Conservation (phyloP, 2,329 filamentous ascomycete genomes). For the Podosphaera fusca region DNA sequence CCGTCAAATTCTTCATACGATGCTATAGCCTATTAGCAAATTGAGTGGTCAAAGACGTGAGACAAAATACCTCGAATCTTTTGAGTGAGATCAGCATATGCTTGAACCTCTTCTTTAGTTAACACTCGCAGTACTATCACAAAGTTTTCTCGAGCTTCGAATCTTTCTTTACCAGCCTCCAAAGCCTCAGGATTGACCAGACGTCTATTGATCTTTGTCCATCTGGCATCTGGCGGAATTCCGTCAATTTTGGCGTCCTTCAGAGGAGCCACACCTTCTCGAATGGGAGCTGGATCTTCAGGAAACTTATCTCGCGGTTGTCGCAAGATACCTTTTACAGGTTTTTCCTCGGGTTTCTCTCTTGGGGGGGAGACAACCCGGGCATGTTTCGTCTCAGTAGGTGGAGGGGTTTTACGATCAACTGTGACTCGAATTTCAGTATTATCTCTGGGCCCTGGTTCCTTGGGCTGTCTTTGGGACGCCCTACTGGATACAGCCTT, state of each 20-base stretch:
- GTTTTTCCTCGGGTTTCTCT: slow-evolving; percentile 39
- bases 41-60: neutral
- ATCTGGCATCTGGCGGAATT: slow-evolving; percentile 57
- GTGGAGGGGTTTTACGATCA: slow-evolving; percentile 8
- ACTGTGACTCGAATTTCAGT: slow-evolving; percentile 5
- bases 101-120: slow-evolving; percentile 72
- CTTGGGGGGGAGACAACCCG: slow-evolving; percentile 51
- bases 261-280: slow-evolving; percentile 81
- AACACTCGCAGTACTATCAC: slow-evolving; percentile 81
- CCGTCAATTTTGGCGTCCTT: slow-evolving; percentile 65
- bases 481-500: slow-evolving; percentile 6
- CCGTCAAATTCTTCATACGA: slow-evolving; percentile 14
- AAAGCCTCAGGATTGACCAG: slow-evolving; percentile 79
- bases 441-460: slow-evolving; percentile 8
- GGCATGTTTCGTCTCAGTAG: slow-evolving; percentile 11
- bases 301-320: slow-evolving; percentile 64
- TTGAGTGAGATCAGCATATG: slow-evolving; percentile 59
- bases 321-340: slow-evolving; percentile 68
- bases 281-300: slow-evolving; percentile 58
- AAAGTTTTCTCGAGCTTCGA: slow-evolving; percentile 77
- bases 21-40: slow-evolving; percentile 4
- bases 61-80: slow-evolving; percentile 45
- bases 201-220: slow-evolving; percentile 79
- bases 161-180: slow-evolving; percentile 69
- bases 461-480: slow-evolving; percentile 5